These are phyloP conservation scores for Didymella glomerata DNA, from an alignment of 2,329 filamentous ascomycete species.

Conservation along the genomic window DNA sequence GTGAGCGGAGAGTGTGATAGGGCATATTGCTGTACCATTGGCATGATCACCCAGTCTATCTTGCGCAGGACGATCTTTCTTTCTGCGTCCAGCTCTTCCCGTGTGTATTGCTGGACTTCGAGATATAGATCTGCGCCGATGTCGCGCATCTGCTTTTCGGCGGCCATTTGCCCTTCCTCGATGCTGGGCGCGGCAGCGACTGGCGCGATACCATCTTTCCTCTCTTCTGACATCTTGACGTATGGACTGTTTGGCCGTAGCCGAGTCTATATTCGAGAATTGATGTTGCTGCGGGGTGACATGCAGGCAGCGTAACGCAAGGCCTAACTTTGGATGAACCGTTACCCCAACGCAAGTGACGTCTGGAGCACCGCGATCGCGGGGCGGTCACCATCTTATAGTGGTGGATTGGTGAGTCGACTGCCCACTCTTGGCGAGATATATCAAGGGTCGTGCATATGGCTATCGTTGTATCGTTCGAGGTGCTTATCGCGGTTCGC, in stretches of 20 bases:
- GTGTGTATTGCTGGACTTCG: conserved; percentile 55
- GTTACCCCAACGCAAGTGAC: neutral
- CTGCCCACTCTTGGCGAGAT: conserved; percentile 16
- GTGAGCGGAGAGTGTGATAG: too few relatives aligned
- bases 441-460: conserved; percentile 19
- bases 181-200: conserved; percentile 34
- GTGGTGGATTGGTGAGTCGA: neutral
- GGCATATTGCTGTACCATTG: conserved; percentile 48
- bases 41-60: conserved; percentile 59
- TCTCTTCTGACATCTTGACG: conserved; percentile 36
- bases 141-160: conserved; percentile 52
- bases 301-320: neutral
- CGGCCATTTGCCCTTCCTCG: conserved; percentile 39
- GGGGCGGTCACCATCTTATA: conserved; percentile 10
- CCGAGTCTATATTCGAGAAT: neutral
- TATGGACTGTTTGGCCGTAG: neutral
- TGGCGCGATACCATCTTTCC: conserved; percentile 34
- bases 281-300: neutral
- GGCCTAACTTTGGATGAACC: neutral
- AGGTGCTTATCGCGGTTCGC: conserved; percentile 27
- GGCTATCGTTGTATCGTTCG: conserved; percentile 23
- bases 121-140: conserved; percentile 58
- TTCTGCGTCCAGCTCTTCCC: conserved; percentile 56
- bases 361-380: neutral
- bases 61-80: conserved; percentile 54